Evolutionary conservation across 2,329 filamentous ascomycete species (phyloP).

Genomic region (Fusarium sp.): DNA sequence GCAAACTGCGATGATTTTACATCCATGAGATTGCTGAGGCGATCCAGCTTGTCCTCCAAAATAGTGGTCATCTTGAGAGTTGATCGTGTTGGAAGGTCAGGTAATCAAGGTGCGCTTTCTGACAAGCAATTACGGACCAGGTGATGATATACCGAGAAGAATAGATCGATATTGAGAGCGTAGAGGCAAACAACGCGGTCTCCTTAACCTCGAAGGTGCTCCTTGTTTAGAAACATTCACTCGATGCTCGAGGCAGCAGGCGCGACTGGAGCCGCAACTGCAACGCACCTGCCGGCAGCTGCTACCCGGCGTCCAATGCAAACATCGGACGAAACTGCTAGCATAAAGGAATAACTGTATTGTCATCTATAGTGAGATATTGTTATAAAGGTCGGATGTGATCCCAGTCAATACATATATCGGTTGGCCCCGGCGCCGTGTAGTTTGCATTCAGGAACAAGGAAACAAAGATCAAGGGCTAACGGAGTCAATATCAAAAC

Average conservation of each 20-base stretch:
- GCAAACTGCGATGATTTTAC: background rate
- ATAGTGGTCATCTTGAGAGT: slow-evolving; percentile 11
- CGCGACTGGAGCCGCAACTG: slow-evolving; percentile 18
- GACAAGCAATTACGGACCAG: background rate
- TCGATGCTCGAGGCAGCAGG: slow-evolving; percentile 15
- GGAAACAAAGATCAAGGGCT: too few species aligned
- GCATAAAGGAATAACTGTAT: background rate
- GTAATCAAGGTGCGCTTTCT: background rate
- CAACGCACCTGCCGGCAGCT: slow-evolving; percentile 23
- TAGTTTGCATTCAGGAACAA: background rate
- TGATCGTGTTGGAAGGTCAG: background rate
- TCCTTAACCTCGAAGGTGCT: too few species aligned
- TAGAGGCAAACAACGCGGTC: background rate
- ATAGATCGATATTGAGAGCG: background rate
- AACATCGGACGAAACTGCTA: background rate
- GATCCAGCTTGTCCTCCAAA: slow-evolving; percentile 4
- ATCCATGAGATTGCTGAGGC: background rate
- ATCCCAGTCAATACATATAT: background rate
- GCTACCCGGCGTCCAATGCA: background rate
- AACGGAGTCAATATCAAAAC: too few species aligned
- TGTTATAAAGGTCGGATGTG: background rate
- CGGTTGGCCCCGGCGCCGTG: background rate
- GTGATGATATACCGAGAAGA: background rate
- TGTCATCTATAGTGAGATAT: background rate
- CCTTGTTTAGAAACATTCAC: background rate